These are phyloP conservation scores for Rhododendron molle DNA, from an alignment of 148 eudicot genomes.

Conservation along the genomic window DNA sequence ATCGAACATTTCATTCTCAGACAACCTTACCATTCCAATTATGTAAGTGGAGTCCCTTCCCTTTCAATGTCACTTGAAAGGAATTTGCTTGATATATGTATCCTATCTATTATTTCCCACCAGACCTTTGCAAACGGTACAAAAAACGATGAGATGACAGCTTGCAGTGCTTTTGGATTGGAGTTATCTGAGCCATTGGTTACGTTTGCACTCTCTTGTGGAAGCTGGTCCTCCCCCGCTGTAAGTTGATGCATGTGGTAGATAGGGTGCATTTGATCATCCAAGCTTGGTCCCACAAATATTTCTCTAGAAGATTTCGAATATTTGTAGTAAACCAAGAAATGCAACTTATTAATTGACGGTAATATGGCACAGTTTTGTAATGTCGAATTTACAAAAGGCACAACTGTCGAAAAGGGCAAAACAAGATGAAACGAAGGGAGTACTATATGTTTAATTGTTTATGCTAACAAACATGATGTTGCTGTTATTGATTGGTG, in stretches of 20 bases:
- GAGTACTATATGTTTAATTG: not conserved
- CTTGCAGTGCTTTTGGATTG: constrained; percentile 53
- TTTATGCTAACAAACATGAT: not conserved
- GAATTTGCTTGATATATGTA: not conserved
- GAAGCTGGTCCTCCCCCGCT: constrained; percentile 93
- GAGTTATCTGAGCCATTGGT: constrained; percentile 81
- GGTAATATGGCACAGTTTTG: not conserved
- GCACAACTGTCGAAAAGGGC: not conserved
- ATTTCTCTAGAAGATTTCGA: not conserved
- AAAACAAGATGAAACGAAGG: not conserved
- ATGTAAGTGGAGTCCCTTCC: constrained; percentile 35
- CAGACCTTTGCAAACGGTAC: constrained; percentile 43
- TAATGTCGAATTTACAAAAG: not conserved
- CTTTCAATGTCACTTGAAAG: not conserved
- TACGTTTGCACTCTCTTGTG: constrained; percentile 86
- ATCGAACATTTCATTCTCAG: constrained; percentile 40
- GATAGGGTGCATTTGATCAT: not conserved
- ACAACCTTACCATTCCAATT: constrained; percentile 26
- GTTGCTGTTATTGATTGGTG: not conserved
- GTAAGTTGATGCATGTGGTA: constrained; percentile 39
- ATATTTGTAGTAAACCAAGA: not conserved
- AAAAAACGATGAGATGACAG: constrained; percentile 40
- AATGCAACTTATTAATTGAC: not conserved
- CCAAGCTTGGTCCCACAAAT: not conserved
- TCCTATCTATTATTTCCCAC: not conserved